Evolutionary conservation across 345 rosid genomes (phyloP).

Genomic region (Sisymbrium irio): DNA sequence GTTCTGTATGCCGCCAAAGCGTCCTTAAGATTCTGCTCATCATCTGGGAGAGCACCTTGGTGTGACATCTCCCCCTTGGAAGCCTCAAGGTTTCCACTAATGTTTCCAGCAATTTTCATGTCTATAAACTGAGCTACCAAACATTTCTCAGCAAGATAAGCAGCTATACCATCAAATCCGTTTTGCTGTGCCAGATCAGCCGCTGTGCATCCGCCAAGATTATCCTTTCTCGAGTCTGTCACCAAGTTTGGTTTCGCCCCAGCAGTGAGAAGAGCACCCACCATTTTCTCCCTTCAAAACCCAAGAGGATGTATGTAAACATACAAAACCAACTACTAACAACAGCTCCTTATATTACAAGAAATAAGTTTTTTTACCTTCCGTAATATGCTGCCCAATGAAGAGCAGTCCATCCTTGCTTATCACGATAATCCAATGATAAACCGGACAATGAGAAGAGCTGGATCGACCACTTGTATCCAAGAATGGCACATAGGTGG

Average conservation of each 20-base stretch:
- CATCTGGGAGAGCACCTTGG: constrained; percentile 46
- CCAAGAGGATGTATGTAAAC: neutral
- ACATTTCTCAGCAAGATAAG: constrained; percentile 82
- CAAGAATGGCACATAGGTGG: constrained; percentile 87
- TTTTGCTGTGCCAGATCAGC: constrained; percentile 79
- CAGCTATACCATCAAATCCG: constrained; percentile 86
- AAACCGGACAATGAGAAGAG: constrained; percentile 73
- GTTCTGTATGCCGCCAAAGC: constrained; percentile 77
- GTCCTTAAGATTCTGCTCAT: constrained; percentile 68
- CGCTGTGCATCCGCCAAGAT: constrained; percentile 75
- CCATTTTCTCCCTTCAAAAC: constrained; percentile 83
- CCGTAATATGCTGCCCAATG: constrained; percentile 97
- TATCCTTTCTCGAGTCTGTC: constrained; percentile 69
- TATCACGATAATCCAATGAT: constrained; percentile 83
- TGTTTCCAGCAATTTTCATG: constrained; percentile 90
- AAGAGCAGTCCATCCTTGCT: constrained; percentile 95
- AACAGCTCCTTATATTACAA: neutral
- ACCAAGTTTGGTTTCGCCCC: constrained; percentile 89
- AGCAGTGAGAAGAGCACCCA: constrained; percentile 79
- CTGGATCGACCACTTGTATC: constrained; percentile 80
- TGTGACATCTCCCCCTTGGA: constrained; percentile 38
- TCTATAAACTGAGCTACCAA: constrained; percentile 74
- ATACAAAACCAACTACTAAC: neutral
- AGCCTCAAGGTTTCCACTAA: constrained; percentile 57
- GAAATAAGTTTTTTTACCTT: constrained; percentile 44